Percentiles rank a stretch among this genome's conserved stretches.
These are phyloP conservation scores for Epichloe hybrida DNA, from an alignment of 2,329 filamentous ascomycete species.

Conservation along the genomic window DNA sequence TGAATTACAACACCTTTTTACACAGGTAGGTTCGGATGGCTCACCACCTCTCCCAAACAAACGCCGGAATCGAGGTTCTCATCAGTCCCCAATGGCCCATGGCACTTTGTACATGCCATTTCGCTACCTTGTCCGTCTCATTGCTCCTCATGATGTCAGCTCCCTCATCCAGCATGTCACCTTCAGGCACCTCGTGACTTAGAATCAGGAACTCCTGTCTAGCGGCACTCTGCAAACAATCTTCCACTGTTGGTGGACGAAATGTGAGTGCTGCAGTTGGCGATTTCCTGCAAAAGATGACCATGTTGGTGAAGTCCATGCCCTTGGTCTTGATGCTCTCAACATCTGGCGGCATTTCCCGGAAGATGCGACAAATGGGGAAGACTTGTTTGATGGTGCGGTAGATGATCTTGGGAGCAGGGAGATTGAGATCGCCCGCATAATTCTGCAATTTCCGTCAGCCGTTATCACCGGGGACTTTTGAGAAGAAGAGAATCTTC, in stretches of 20 bases:
- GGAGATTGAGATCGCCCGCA: slow-evolving; percentile 71
- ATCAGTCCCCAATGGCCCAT: slow-evolving; percentile 85
- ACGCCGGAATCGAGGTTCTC: slow-evolving; percentile 63
- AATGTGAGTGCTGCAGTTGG: slow-evolving; percentile 41
- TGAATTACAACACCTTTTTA: background rate
- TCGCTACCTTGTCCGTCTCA: slow-evolving; percentile 51
- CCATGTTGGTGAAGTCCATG: slow-evolving; percentile 84
- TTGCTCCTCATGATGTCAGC: slow-evolving; percentile 45
- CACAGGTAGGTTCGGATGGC: background rate
- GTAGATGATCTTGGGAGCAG: slow-evolving; percentile 64
- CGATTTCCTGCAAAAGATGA: slow-evolving; percentile 78
- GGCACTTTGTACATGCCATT: slow-evolving; percentile 64
- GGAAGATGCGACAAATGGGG: slow-evolving; percentile 80
- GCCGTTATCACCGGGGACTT: background rate
- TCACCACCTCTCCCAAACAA: slow-evolving; percentile 80
- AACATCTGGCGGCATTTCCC: slow-evolving; percentile 50
- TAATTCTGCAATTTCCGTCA: slow-evolving; percentile 55
- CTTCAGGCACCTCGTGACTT: slow-evolving; percentile 49
- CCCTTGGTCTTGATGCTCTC: slow-evolving; percentile 32
- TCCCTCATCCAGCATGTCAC: slow-evolving; percentile 30
- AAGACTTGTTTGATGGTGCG: slow-evolving; percentile 74
- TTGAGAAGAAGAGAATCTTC: background rate
- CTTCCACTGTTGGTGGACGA: slow-evolving; percentile 46
- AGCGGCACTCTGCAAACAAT: slow-evolving; percentile 60
- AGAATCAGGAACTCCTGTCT: slow-evolving; percentile 60